phyloP scores from a whole-genome alignment of 208 protist genomes.

The Crithidia sp. region DNA sequence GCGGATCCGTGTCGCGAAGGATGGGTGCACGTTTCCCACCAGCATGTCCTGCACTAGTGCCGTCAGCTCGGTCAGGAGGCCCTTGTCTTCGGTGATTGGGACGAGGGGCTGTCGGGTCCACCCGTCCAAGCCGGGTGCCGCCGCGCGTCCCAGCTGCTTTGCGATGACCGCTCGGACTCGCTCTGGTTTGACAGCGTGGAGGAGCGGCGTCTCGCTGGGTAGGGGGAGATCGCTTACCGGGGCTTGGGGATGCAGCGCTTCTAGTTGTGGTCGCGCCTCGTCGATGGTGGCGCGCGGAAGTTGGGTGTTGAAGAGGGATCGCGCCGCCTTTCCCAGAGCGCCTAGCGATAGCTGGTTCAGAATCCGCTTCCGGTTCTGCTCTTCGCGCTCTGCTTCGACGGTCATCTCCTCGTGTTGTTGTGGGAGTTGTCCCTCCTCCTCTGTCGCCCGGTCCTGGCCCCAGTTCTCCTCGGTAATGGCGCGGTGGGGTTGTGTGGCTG shows the following conservation, averaged over 20 bases:
- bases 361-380: conserved; percentile 4
- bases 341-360: conserved; percentile 15
- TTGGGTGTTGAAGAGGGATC: conserved; percentile 13
- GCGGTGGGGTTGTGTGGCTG: not conserved
- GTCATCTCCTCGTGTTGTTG: not conserved
- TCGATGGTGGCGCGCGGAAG: not conserved
- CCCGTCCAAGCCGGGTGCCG: conserved; percentile 31
- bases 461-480: not conserved
- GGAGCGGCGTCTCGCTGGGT: too few species aligned
- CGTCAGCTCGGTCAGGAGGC: conserved; percentile 18
- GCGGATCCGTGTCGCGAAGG: conserved; percentile 22
- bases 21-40: conserved; percentile 13
- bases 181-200: conserved; percentile 4
- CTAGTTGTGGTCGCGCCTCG: not conserved
- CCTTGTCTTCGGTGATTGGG: conserved; percentile 21
- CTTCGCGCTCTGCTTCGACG: not conserved
- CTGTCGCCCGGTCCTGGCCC: not conserved
- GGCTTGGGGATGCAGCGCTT: conserved; percentile 21
- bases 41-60: conserved; percentile 30
- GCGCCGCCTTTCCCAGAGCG: conserved; percentile 24
- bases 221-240: not conserved
- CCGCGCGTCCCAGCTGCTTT: conserved; percentile 14
- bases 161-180: conserved; percentile 8
- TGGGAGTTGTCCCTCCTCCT: not conserved
- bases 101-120: conserved; percentile 36